Evolutionary conservation across 257 asterid genomes (phyloP).

Genomic region (Nyctanthes arbortristis): DNA sequence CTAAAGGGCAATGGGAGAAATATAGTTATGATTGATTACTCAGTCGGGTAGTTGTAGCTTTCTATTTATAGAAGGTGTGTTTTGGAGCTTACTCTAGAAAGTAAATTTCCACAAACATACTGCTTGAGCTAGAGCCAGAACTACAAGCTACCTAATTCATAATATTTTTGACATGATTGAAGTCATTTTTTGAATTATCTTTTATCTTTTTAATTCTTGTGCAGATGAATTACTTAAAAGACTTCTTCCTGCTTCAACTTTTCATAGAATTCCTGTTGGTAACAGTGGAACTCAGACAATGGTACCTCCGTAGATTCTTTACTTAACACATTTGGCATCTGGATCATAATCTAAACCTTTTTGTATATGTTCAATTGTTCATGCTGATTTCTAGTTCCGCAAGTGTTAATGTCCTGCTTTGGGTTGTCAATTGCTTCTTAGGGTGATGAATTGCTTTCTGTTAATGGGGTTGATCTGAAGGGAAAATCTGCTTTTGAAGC

Average conservation of each 20-base stretch:
- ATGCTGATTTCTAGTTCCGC: slow-evolving; percentile 10
- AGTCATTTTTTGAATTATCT: neutral
- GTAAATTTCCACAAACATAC: neutral
- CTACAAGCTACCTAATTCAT: neutral
- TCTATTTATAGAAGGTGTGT: neutral
- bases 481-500: slow-evolving; percentile 96
- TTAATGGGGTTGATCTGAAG: slow-evolving; percentile 78
- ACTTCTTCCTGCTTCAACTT: neutral
- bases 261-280: neutral
- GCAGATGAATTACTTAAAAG: slow-evolving; percentile 1
- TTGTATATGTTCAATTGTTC: neutral
- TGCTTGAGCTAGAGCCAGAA: neutral
- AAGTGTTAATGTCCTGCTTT: slow-evolving; percentile 9
- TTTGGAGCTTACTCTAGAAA: neutral
- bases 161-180: neutral
- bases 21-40: neutral
- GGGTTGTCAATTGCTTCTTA: slow-evolving; percentile 30
- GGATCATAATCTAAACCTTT: slow-evolving; percentile 7
- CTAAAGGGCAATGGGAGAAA: too few species aligned
- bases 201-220: neutral
- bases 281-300: neutral
- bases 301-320: slow-evolving; percentile 11
- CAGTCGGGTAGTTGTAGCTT: neutral
- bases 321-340: neutral
- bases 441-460: slow-evolving; percentile 90